Percentiles rank a stretch among this genome's conserved stretches.
These are phyloP conservation scores for Quercus ilex DNA, from an alignment of 306 rosid species.

Conservation along the genomic window DNA sequence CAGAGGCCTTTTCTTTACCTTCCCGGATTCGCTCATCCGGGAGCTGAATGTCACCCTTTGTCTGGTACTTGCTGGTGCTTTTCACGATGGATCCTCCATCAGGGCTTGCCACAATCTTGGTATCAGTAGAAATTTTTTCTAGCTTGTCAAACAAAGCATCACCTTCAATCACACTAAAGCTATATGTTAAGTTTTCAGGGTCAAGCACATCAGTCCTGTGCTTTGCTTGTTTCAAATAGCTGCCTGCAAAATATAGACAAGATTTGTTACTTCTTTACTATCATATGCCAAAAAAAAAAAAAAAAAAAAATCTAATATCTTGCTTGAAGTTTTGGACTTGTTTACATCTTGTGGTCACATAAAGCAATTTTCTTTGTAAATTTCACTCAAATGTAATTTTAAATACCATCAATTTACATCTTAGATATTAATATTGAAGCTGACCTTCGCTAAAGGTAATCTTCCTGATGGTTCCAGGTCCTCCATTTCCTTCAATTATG, in stretches of 20 bases:
- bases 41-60: constrained; percentile 1
- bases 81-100: constrained; percentile 31
- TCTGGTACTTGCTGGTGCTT: neutral
- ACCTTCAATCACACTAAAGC: constrained; percentile 31
- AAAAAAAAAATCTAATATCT: too few species aligned
- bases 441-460: too few species aligned
- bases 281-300: too few species aligned
- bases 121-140: constrained; percentile 28
- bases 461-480: too few species aligned
- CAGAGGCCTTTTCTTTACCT: neutral
- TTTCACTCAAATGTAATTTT: too few species aligned
- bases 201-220: constrained; percentile 23
- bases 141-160: neutral
- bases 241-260: neutral
- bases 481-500: too few species aligned
- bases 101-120: constrained; percentile 21
- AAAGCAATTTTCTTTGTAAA: too few species aligned
- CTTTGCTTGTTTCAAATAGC: neutral
- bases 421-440: neutral
- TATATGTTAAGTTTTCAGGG: constrained; percentile 6
- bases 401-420: too few species aligned
- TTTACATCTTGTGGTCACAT: too few species aligned
- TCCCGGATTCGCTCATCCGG: neutral
- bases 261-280: too few species aligned
- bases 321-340: too few species aligned